A percentile compares a stretch with the other conserved stretches of the same genome.
These are phyloP conservation scores for Entoloma clypeatum DNA, from an alignment of 1,284 basidiomycete genomes.

Conservation along the genomic window DNA sequence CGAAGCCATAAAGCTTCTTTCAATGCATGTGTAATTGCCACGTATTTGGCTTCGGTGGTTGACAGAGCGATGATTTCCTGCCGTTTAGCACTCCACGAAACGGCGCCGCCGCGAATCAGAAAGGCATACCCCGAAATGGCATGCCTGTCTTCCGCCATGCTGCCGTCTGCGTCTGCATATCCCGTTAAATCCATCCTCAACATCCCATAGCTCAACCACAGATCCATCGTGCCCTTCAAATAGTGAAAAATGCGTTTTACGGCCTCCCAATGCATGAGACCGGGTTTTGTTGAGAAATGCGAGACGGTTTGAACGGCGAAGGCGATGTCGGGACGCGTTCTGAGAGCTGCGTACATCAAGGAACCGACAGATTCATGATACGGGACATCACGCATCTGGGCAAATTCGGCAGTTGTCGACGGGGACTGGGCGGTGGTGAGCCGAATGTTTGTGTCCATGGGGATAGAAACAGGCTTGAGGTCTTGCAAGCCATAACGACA, in stretches of 20 bases:
- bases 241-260: constrained; percentile 24
- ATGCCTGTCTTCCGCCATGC: constrained; percentile 18
- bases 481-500: constrained; percentile 11
- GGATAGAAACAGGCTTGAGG: no score
- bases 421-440: not conserved
- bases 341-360: constrained; percentile 30
- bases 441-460: no score
- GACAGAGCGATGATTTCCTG: constrained; percentile 30
- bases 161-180: constrained; percentile 27
- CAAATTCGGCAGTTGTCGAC: constrained; percentile 1
- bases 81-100: constrained; percentile 34
- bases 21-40: no score
- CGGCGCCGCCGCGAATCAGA: constrained; percentile 28
- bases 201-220: constrained; percentile 19
- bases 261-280: constrained; percentile 24
- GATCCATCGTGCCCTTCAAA: constrained; percentile 22
- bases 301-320: constrained; percentile 24
- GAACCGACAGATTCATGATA: no score
- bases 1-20: no score
- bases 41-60: no score
- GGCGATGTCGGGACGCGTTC: constrained; percentile 29
- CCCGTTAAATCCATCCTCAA: constrained; percentile 15
- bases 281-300: constrained; percentile 20
- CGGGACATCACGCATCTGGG: constrained; percentile 21
- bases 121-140: constrained; percentile 33